Evolutionary conservation across 2,329 filamentous ascomycete species (phyloP), one percentile per base, ranked within the genome.

Genomic region (Penicillium janthinellum): DNA sequence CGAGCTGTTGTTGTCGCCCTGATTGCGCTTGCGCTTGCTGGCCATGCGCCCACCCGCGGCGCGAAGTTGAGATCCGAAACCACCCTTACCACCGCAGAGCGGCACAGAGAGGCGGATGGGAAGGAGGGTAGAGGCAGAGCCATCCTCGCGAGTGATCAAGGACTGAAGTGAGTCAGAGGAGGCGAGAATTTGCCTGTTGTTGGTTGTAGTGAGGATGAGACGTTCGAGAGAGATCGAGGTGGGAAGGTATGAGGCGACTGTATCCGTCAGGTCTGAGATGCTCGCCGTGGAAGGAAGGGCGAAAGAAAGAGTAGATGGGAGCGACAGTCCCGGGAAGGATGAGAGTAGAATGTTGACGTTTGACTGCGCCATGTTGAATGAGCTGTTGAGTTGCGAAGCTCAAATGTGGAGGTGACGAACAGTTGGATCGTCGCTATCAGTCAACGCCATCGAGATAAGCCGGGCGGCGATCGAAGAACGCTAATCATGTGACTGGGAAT

Each of bases 21-120:
- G 87, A 57, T 89, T 89, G 71, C 89, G 89, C 83, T 94, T 95
- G 81, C 96, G 96, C 68, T 88, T 87, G n/a, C 91, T 94, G 2
- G 92, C 96, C 95, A 99, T 99, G 79, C 96, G 94, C 42, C 96
- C 95, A 73, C 96, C 95, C 3, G 95, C 95, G 0, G 96, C 95
- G 72, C 96, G 91, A 39, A 99, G 87, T 76, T 99, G 96, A 1
- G 94, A 98, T 56, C 95, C 95, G 74, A 99, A 99, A 71, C 95
- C 95, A 77, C 95, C 95, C 75, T 99, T 99, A 73, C 96, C 96
- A 80, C 96, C 95, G 68, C 89, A 90, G 41, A 97, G 80, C 5
- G 90, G 90, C 1, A 89, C 82, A 6, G 88, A 89, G 34, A 99
- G 86, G 56, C 92, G 91, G 4, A 99, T 84, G 0, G 92, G 89